A percentile compares a stretch with the other conserved stretches of the same genome.
These are phyloP conservation scores for Erigeron canadensis DNA, from an alignment of 129 eudicot genomes.

Conservation along the genomic window DNA sequence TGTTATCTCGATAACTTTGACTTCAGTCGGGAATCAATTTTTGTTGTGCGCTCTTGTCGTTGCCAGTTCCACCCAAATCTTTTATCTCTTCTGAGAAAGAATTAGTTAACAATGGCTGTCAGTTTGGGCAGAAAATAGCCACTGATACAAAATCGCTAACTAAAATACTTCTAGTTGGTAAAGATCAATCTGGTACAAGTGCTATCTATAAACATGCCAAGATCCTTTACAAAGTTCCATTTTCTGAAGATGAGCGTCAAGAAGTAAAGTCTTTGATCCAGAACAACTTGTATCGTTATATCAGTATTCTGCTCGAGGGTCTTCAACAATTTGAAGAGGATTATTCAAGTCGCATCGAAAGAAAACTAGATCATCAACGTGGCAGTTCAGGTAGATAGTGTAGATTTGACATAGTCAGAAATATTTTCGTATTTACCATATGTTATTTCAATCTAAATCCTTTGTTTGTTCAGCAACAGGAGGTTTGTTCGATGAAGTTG, in stretches of 20 bases:
- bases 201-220: conserved; percentile 90
- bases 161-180: conserved; percentile 72
- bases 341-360: conserved; percentile 33
- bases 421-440: not conserved
- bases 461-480: conserved; percentile 28
- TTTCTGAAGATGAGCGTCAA: conserved; percentile 73
- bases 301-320: conserved; percentile 73
- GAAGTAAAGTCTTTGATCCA: conserved; percentile 61
- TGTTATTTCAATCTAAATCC: conserved; percentile 17
- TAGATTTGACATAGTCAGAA: not conserved
- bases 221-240: conserved; percentile 58
- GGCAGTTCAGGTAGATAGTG: conserved; percentile 51
- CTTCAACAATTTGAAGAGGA: conserved; percentile 75
- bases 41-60: conserved; percentile 47
- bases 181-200: conserved; percentile 83
- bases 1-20: conserved; percentile 5
- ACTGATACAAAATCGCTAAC: conserved; percentile 28
- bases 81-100: conserved; percentile 37
- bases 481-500: conserved; percentile 28
- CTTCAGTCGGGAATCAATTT: conserved; percentile 58
- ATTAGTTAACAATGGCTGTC: conserved; percentile 24
- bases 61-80: conserved; percentile 70
- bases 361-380: conserved; percentile 45
- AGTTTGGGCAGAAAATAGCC: conserved; percentile 13
- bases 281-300: conserved; percentile 61